phyloP scores from a whole-genome alignment of 1,284 basidiomycete genomes.

The Cutaneotrichosporon curvatum region DNA sequence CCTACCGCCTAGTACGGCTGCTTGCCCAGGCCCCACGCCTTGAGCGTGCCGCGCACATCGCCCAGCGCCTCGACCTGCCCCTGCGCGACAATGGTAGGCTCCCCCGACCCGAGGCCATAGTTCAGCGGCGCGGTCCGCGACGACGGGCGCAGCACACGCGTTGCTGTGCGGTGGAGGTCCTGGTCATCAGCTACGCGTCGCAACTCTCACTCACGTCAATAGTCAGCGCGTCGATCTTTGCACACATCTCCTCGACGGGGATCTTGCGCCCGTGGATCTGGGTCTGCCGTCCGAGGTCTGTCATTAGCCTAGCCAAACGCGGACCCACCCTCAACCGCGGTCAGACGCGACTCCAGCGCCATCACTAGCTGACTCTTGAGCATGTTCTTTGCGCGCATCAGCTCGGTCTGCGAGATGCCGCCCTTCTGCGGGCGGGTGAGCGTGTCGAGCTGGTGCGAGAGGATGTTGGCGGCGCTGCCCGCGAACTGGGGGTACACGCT shows the following conservation, averaged over 20 bases:
- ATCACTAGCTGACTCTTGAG: slow-evolving; percentile 89
- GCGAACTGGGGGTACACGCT: slow-evolving; percentile 68
- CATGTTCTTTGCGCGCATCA: slow-evolving; percentile 88
- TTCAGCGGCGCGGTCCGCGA: slow-evolving; percentile 29
- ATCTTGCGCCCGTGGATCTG: slow-evolving; percentile 87
- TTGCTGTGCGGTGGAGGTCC: slow-evolving; percentile 43
- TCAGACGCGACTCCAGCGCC: slow-evolving; percentile 84
- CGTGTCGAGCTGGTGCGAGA: slow-evolving; percentile 66
- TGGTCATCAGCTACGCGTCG: slow-evolving; percentile 9
- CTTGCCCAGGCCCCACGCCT: slow-evolving; percentile 40
- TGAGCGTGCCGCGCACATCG: slow-evolving; percentile 40
- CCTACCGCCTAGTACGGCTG: slow-evolving; percentile 13
- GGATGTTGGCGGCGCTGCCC: slow-evolving; percentile 67
- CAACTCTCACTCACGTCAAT: slow-evolving; percentile 58
- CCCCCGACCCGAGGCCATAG: slow-evolving; percentile 43
- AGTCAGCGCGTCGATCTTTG: slow-evolving; percentile 75
- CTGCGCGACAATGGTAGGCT: slow-evolving; percentile 48
- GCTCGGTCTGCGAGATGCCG: slow-evolving; percentile 52
- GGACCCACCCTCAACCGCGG: slow-evolving; percentile 74
- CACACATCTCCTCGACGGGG: slow-evolving; percentile 84
- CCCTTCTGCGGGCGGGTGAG: slow-evolving; percentile 46
- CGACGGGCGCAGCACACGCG: slow-evolving; percentile 37
- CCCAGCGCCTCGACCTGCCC: slow-evolving; percentile 40
- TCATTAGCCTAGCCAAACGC: not conserved
- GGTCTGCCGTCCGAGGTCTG: slow-evolving; percentile 59